phyloP scores from a whole-genome alignment of 768 basidiomycete species.

The Mycena maculata region DNA sequence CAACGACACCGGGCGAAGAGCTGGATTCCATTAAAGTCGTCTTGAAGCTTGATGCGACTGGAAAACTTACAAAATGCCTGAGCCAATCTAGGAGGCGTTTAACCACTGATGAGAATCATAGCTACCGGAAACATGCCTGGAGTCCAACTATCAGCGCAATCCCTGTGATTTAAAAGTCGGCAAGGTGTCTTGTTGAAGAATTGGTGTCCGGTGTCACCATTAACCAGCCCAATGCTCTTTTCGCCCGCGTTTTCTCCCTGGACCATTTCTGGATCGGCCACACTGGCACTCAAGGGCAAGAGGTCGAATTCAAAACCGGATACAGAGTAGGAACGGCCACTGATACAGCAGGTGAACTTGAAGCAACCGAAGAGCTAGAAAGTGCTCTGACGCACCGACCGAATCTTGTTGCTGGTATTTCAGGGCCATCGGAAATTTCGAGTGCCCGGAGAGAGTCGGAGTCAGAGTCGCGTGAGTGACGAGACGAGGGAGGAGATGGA shows the following conservation, averaged over 20 bases:
- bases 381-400: conserved; percentile 47
- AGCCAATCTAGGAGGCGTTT: conserved; percentile 71
- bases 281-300: conserved; percentile 79
- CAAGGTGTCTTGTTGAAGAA: not conserved
- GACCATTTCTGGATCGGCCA: conserved; percentile 74
- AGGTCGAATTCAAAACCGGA: conserved; percentile 86
- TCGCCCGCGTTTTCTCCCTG: conserved; percentile 60
- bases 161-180: conserved; percentile 55
- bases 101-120: not conserved
- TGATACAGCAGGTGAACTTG: conserved; percentile 28
- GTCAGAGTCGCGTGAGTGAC: conserved; percentile 69
- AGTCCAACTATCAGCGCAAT: conserved; percentile 86
- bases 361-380: not conserved
- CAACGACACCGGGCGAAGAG: conserved; percentile 92
- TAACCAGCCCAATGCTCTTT: conserved; percentile 81
- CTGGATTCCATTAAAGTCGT: conserved; percentile 48
- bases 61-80: conserved; percentile 86
- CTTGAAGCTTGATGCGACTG: not conserved
- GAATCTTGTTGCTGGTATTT: conserved; percentile 44
- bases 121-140: conserved; percentile 62
- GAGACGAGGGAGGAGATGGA: conserved; percentile 53
- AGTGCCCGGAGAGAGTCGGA: conserved; percentile 78
- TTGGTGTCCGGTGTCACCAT: conserved; percentile 62
- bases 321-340: conserved; percentile 73
- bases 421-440: conserved; percentile 74